Evolutionary conservation across 371 early-diverging fungal species (phyloP), one percentile per base, ranked within the genome.

Genomic region (Coemansia sp.): DNA sequence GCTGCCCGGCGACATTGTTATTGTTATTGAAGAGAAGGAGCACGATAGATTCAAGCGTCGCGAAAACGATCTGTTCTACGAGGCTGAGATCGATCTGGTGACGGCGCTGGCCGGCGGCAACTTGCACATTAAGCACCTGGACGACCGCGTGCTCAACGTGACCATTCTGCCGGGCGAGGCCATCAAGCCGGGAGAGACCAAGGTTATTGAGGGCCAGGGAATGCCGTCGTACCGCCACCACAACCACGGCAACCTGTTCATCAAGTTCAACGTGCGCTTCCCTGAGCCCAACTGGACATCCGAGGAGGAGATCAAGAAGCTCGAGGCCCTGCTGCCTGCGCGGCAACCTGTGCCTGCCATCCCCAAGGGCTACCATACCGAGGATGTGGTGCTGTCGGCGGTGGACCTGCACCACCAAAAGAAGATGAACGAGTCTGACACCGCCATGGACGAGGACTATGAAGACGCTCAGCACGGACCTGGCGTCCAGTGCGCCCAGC

Each of bases 401-500:
- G 85, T 93, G 10, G 91, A 93, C 63, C 85, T 85, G 27, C 85
- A 87, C 76, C 88, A 92, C 62, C 84, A 90, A 51, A 75, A 65
- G 67, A 61, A 29, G 64, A 72, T 72, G 73, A 26, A 58, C 65
- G 59, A 39, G 47, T 24, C 34, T 16, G 68, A 69, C 31, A 69
- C 64, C 5, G 71, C 26, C 18, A 83, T 68, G 84, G 83, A 58
- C 80, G 89, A 85, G 40, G 85, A 87, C 63, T 87, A 92, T 40
- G 88, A 90, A 13, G 89, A 89, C 29, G 89, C 85, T 6, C 90
- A 88, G 29, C 85, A 87, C 34, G 85, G 85, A 16, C 90, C 94
- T 16, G 89, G 89, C 51, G 97, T 98, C 50, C 97, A 96, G 84
- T 98, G 98, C 80, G 94, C 95, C 29, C 95, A 95, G 79, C 95